These are phyloP conservation scores for Sphaerostilbella broomeana DNA, from an alignment of 2,329 filamentous ascomycete species.

Conservation along the genomic window DNA sequence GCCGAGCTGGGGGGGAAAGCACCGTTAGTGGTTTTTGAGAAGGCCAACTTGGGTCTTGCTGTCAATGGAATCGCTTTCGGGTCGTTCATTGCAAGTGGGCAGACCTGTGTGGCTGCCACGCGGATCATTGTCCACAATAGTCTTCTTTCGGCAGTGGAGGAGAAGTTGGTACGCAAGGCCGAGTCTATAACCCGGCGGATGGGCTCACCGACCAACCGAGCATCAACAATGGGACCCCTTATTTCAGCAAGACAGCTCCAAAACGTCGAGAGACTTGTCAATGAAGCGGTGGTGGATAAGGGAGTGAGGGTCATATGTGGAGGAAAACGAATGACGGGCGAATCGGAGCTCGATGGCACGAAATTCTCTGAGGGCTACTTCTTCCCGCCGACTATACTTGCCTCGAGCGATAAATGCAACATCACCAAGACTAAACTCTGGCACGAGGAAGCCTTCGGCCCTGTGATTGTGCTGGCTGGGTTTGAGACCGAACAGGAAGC, in stretches of 20 bases:
- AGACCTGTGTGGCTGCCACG: slow-evolving; percentile 62
- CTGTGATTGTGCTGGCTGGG: slow-evolving; percentile 67
- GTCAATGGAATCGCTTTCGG: slow-evolving; percentile 62
- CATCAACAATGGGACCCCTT: slow-evolving; percentile 58
- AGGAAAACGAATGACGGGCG: slow-evolving; percentile 41
- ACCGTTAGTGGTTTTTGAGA: slow-evolving; percentile 60
- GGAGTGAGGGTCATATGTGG: slow-evolving; percentile 34
- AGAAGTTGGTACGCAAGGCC: slow-evolving; percentile 57
- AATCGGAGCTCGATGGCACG: slow-evolving; percentile 42
- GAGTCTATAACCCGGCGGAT: slow-evolving; percentile 47
- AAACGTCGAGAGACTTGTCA: slow-evolving; percentile 60
- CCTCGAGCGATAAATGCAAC: slow-evolving; percentile 44
- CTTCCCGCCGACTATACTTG: slow-evolving; percentile 71
- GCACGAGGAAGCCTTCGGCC: slow-evolving; percentile 77
- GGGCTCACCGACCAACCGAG: slow-evolving; percentile 48
- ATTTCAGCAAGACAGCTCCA: slow-evolving; percentile 57
- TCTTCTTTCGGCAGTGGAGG: slow-evolving; percentile 59
- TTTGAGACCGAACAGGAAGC: slow-evolving; percentile 70
- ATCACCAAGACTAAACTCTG: slow-evolving; percentile 65
- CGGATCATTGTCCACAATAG: slow-evolving; percentile 66
- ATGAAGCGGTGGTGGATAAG: slow-evolving; percentile 52
- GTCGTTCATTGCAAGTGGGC: slow-evolving; percentile 48
- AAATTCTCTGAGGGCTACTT: slow-evolving; percentile 60
- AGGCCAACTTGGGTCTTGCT: slow-evolving; percentile 58
- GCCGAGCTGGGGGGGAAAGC: slow-evolving; percentile 68